Base-by-base conservation (phyloP, 176 grass and related monocot species). In the Ampelocalamus luodianensis region DNA sequence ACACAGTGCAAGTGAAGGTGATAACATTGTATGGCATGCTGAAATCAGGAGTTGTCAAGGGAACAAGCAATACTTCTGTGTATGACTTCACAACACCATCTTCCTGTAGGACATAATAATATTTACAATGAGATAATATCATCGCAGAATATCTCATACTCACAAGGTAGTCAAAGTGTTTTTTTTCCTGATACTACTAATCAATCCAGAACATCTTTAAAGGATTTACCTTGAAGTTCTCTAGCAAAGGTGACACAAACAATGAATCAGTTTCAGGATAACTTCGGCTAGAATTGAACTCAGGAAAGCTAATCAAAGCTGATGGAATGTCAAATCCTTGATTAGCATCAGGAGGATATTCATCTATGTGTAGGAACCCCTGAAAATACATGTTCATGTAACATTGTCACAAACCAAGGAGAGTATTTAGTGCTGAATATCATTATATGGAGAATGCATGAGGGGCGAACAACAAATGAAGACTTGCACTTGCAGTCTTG, bases 1-100 rank as follows among this genome's bases (percentile, higher is more conserved):
- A 83, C 23, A 98, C 93, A 38, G 93, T 98, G 84, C 96, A 95
- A 16, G 96, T 95, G 66, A 98, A 98, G 53, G 96, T 98, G 81
- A 98, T 98, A 84, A 99, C 93, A 94, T 99, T 99, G 79, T 99
- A 99, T 18, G 96, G 96, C 96, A 99, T 99, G 76, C 96, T 99
- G 80, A 99, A 99, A 94, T 99, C 96, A 85, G 96, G 96, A 65
- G 96, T 98, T 72, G 96, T 98, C 65, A 99, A 88, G 76, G 96
- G 96, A 85, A 99, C 93, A 14, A 99, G 93, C 81, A 99, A 73
- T 54, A 91, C 96, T 96, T 99, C 96, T 63, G 96, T 99, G 81
- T 99, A 99, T 49, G 83, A 93, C 64, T 86, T 92, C 42, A 99
- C 88, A 85, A 90, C 26, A 83, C 84, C 83, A 70, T 85, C 89